Conservation (phyloP, 495 filamentous ascomycete species). For the Penicillium bovifimosum region DNA sequence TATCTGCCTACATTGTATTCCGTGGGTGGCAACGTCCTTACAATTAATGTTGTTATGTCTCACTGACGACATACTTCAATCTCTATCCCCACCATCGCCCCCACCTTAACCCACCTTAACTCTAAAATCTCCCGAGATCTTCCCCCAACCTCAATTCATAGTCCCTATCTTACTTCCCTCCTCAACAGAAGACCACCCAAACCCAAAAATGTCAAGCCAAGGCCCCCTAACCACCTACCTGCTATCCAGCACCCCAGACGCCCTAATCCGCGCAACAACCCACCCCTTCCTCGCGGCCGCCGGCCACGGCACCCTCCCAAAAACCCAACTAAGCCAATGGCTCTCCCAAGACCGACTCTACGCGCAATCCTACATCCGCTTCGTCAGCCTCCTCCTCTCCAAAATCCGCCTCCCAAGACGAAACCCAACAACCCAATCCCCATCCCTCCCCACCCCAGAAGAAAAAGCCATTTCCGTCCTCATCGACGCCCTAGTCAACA, state of each 20-base stretch:
- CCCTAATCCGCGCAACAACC: slow-evolving; percentile 54
- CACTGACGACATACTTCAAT: slow-evolving; percentile 6
- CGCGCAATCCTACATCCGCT: slow-evolving; percentile 65
- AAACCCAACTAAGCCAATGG: slow-evolving; percentile 56
- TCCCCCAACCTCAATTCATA: too few species aligned
- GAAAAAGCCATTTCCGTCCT: slow-evolving; percentile 54
- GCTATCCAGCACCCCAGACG: slow-evolving; percentile 19
- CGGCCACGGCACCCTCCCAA: slow-evolving; percentile 55
- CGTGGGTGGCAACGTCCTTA: too few species aligned
- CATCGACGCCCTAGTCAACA: slow-evolving; percentile 58
- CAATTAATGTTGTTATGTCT: neutral
- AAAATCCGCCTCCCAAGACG: slow-evolving; percentile 53
- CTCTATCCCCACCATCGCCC: slow-evolving; percentile 9
- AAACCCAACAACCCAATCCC: slow-evolving; percentile 19
- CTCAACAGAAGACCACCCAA: neutral
- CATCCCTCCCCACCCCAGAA: slow-evolving; percentile 19
- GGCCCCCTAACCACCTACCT: slow-evolving; percentile 30
- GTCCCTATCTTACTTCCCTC: neutral
- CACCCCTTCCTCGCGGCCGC: slow-evolving; percentile 64
- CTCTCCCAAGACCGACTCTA: slow-evolving; percentile 73
- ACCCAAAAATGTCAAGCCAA: slow-evolving; percentile 22
- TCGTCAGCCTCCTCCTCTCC: slow-evolving; percentile 60
- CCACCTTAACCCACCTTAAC: too few species aligned
- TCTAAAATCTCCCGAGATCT: too few species aligned
- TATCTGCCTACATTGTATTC: too few species aligned